These are phyloP conservation scores for Lyophyllum decastes DNA, from an alignment of 768 basidiomycete species.

Conservation along the genomic window DNA sequence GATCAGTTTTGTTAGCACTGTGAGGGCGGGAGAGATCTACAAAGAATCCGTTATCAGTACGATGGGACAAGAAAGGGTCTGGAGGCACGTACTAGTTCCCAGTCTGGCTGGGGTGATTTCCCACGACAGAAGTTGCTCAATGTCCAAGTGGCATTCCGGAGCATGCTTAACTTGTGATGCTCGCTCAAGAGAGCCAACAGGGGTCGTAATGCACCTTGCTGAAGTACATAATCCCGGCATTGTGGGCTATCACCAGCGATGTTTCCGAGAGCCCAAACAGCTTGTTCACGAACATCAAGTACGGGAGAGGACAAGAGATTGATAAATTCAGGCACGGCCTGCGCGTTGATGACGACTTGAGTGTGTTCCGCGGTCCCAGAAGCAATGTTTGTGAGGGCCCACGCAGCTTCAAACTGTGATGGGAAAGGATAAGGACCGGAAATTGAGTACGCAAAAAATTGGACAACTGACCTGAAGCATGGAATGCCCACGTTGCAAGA, in stretches of 20 bases:
- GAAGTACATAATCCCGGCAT: conserved; percentile 95
- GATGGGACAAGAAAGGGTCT: conserved; percentile 3
- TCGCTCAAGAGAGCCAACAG: conserved; percentile 88
- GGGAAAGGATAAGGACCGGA: conserved; percentile 4
- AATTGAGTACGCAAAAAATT: neutral
- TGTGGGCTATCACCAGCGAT: conserved; percentile 98
- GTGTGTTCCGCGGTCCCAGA: conserved; percentile 99
- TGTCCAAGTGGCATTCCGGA: conserved; percentile 98
- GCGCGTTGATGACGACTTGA: conserved; percentile 93
- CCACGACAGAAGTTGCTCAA: conserved; percentile 99
- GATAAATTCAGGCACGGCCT: conserved; percentile 97
- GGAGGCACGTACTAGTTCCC: conserved; percentile 80
- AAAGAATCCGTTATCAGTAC: conserved; percentile 17
- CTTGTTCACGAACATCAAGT: conserved; percentile 97
- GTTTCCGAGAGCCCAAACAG: conserved; percentile 99
- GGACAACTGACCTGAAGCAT: conserved; percentile 73
- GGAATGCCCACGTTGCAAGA: conserved; percentile 75
- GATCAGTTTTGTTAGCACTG: conserved; percentile 96
- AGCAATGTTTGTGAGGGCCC: conserved; percentile 97
- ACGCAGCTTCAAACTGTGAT: conserved; percentile 90
- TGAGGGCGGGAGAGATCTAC: conserved; percentile 95
- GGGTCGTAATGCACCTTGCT: conserved; percentile 92
- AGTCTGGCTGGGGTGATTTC: conserved; percentile 96
- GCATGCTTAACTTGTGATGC: conserved; percentile 98
- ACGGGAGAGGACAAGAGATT: conserved; percentile 93